Percentiles rank a stretch among this genome's conserved stretches.
These are phyloP conservation scores for Ilex paraguariensis DNA, from an alignment of 305 asterid species.

Conservation along the genomic window DNA sequence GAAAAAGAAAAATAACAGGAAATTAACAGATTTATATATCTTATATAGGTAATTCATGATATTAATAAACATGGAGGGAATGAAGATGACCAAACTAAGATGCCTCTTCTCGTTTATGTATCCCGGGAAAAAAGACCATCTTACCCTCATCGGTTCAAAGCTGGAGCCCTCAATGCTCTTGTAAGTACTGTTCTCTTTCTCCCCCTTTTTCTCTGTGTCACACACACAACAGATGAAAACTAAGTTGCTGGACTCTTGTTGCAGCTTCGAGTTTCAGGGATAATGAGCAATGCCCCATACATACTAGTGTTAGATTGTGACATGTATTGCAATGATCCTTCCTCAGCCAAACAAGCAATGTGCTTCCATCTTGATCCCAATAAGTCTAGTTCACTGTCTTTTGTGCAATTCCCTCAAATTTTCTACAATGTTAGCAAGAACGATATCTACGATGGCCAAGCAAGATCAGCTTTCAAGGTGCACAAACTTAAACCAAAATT, in stretches of 20 bases:
- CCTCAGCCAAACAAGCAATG: conserved; percentile 82
- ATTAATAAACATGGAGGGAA: conserved; percentile 24
- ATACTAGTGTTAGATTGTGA: conserved; percentile 55
- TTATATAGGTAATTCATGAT: conserved; percentile 56
- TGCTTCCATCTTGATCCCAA: conserved; percentile 69
- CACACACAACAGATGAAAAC: too few species aligned
- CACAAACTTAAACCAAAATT: not conserved
- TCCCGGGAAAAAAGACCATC: conserved; percentile 58
- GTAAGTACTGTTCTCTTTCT: conserved; percentile 22
- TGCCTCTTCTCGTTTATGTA: conserved; percentile 56
- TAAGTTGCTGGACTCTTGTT: not conserved
- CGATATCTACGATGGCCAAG: conserved; percentile 79
- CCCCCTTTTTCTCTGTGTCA: not conserved
- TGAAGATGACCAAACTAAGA: conserved; percentile 19
- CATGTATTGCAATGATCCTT: conserved; percentile 66
- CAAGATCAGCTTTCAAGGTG: conserved; percentile 69
- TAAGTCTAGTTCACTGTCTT: conserved; percentile 42
- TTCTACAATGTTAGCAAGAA: conserved; percentile 66
- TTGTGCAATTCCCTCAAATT: conserved; percentile 71
- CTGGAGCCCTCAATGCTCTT: conserved; percentile 64
- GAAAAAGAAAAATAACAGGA: not conserved
- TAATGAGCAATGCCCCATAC: conserved; percentile 63
- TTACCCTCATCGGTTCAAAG: conserved; percentile 64
- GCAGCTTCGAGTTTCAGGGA: conserved; percentile 62
- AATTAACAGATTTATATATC: not conserved